A percentile compares a stretch with the other conserved stretches of the same genome.
phyloP scores from a whole-genome alignment of 306 rosid genomes.

The Canavalia gladiata region DNA sequence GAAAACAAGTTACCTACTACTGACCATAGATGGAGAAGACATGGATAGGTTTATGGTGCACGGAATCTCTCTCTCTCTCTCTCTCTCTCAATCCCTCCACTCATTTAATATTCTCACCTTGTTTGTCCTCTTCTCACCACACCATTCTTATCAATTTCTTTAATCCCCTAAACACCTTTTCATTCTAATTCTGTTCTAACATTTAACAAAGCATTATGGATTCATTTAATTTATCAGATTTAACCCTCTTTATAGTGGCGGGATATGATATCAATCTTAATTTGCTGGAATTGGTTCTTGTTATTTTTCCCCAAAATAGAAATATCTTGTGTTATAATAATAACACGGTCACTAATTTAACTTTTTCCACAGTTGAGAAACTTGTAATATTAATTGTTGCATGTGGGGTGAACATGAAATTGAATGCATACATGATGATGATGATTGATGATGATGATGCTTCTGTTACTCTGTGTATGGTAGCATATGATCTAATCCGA shows the following conservation, averaged over 20 bases:
- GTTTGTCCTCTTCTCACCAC: slow-evolving; percentile 48
- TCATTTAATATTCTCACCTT: slow-evolving; percentile 68
- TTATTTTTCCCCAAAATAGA: background rate
- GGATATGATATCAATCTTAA: too few species aligned
- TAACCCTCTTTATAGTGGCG: too few species aligned
- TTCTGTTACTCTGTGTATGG: background rate
- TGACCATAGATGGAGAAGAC: slow-evolving; percentile 41
- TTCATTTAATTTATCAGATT: background rate
- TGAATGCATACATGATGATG: background rate
- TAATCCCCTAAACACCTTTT: background rate
- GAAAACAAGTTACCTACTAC: slow-evolving; percentile 61
- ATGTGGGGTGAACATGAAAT: background rate
- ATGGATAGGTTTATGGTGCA: slow-evolving; percentile 50
- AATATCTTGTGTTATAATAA: background rate
- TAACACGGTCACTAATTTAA: background rate
- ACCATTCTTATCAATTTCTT: background rate
- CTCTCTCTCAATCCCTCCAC: slow-evolving; percentile 64
- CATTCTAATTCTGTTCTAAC: too few species aligned
- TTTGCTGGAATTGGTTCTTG: background rate
- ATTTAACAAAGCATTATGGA: background rate
- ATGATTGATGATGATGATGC: background rate
- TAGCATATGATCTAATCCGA: background rate
- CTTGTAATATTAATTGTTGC: background rate
- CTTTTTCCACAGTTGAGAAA: background rate
- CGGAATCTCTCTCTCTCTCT: slow-evolving; percentile 58